Evolutionary conservation across 176 grass and related monocot genomes (phyloP), one percentile per base, ranked within the genome.

Genomic region (Microstegium vimineum): DNA sequence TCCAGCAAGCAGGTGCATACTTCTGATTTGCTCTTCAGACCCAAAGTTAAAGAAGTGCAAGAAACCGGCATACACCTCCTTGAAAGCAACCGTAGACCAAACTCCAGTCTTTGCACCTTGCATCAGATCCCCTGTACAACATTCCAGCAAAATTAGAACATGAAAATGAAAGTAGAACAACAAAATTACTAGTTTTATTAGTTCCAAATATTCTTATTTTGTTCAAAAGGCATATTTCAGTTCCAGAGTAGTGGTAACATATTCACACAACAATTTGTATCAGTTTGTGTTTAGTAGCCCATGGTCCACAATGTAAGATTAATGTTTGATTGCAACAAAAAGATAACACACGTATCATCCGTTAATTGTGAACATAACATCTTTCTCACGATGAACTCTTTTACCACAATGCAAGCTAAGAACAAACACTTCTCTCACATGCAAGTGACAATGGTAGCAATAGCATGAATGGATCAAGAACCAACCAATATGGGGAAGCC

Each of bases 71-170:
- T 86, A 64, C 79, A 79, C 60, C 67, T 79, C 79, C 66, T 74
- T 73, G 88, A 90, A 74, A 86, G 84, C 79, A 83, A 79, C 80
- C 62, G 23, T 69, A 83, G 74, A 86, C 61, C 74, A 79, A 73
- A 79, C 49, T 86, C 73, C 49, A 74, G 67, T 46, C 36, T 78
- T 86, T 86, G 88, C 66, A 79, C 79, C 65, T 86, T 61, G 79
- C 74, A 82, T 61, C 47, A 34, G 37, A 79, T 83, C 28, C 81
- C 83, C 88, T 90, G 88, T 40, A 54, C 67, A 90, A 41, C 42
- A 83, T 41, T 8, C 33, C 5, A 10, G 5, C 79, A 79, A 74
- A 73, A 69, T 74, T 60, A 86, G 74, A 49, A 61, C 5, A 61
- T 26, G 62, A 51, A 51, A 3, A 86, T 65, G n/a, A 72, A 1